Evolutionary conservation across 306 rosid genomes (phyloP), one percentile per base, ranked within the genome.

Genomic region (Vigna hirtella): DNA sequence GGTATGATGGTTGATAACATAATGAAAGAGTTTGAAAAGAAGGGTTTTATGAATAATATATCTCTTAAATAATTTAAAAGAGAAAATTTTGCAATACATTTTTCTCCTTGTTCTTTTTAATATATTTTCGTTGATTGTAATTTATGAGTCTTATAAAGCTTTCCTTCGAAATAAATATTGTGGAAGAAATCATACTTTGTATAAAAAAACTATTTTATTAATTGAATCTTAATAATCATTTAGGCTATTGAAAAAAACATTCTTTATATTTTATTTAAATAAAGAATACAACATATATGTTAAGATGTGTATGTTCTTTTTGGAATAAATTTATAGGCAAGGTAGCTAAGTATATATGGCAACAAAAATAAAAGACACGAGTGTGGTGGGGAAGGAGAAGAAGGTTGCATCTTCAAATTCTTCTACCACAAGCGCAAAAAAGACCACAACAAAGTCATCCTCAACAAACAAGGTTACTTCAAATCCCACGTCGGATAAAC

Each of bases 381-480:
- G 66, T 61, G 36, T 47, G 78, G 72, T 79, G 52, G 89, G 84
- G 82, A 92, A 88, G 89, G 97, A 89, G 77, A 87, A 77, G 85
- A 90, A 38, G 74, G 64, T 40, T 66, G 0, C 56, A 40, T 65
- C 88, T 62, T 63, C 86, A 0, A 72, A 53, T 69, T 26, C 89
- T 76, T 56, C 81, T 2, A 76, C 49, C 24, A 48, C 79, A 77
- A 74, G 34, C 59, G 75, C 76, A 14, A 91, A 81, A 38, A 88
- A 15, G 70, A 63, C 64, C 82, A 32, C 34, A 5, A 45, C 74
- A 9, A 87, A 74, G 26, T 13, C 88, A 80, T 40, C 82, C 43
- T 51, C 84, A n/a, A 49, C 83, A 12, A 81, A 77, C 0, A 86
- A 74, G 62, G 2, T 82, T 40, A 65, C 83, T 2, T 51, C 81